These are phyloP conservation scores for Daldinia grandis DNA, from an alignment of 495 filamentous ascomycete species.

Conservation along the genomic window DNA sequence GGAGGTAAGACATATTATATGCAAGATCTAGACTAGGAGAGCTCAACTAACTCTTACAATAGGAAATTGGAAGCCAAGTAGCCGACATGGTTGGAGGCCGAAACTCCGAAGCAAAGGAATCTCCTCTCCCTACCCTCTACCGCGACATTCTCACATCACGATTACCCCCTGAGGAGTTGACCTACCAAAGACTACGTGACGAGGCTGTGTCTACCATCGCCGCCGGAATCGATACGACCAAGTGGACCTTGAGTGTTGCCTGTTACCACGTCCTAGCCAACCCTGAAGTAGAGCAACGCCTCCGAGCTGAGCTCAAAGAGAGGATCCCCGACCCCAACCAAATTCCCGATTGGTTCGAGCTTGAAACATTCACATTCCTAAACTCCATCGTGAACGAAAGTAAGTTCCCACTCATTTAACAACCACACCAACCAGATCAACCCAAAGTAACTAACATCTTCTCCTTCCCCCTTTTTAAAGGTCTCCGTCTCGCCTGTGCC, in stretches of 20 bases:
- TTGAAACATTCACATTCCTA: slow-evolving; percentile 49
- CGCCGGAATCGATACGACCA: slow-evolving; percentile 52
- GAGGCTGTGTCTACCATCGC: slow-evolving; percentile 44
- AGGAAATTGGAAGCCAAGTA: slow-evolving; percentile 24
- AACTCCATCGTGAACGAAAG: slow-evolving; percentile 50
- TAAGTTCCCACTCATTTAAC: slow-evolving; percentile 4
- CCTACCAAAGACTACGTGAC: slow-evolving; percentile 24
- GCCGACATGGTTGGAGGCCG: slow-evolving; percentile 8
- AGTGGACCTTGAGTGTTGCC: slow-evolving; percentile 38
- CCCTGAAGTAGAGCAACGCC: slow-evolving; percentile 33
- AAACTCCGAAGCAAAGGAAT: slow-evolving; percentile 14
- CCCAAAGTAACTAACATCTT: not conserved
- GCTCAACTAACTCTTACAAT: not conserved
- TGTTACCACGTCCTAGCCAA: slow-evolving; percentile 47
- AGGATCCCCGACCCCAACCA: slow-evolving; percentile 29
- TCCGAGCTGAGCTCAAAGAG: slow-evolving; percentile 43
- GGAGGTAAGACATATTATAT: slow-evolving; percentile 8
- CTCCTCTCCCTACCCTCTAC: slow-evolving; percentile 34
- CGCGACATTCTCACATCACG: slow-evolving; percentile 44
- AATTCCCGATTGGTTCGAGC: slow-evolving; percentile 29
- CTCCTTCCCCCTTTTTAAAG: not conserved
- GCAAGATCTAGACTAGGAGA: not conserved
- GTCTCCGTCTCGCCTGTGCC: slow-evolving; percentile 3
- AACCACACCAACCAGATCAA: not conserved
- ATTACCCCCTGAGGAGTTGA: slow-evolving; percentile 45